Evolutionary conservation across 768 basidiomycete genomes (phyloP), one percentile per base, ranked within the genome.

Genomic region (Amanita pallidorosea): DNA sequence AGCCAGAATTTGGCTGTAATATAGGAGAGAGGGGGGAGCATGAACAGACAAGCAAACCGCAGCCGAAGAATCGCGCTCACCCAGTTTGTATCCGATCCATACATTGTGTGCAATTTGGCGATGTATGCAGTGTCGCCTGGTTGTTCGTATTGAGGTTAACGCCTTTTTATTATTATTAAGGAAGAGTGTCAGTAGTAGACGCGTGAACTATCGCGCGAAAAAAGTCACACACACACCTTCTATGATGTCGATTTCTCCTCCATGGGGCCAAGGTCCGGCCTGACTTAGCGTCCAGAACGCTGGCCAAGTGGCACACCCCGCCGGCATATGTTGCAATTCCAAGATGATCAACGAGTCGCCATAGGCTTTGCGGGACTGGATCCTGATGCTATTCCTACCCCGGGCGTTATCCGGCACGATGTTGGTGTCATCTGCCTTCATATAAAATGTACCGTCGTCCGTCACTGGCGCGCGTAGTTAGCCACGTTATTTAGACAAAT

Each of bases 241-340:
- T 18, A 81, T 71, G 50, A 81, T 74, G 60, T 80, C 79, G 31
- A 80, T 75, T 56, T 81, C 80, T 4, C 80, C 80, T n/a, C 75
- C 76, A 2, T 65, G 38, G 0, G 83, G 81, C 81, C 81, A 83
- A 5, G 74, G 77, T 0, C 76, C 75, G 18, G 56, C 46, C 51
- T 60, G 43, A 54, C 77, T 78, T 52, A 75, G 50, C 33, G 77
- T 75, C 81, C 81, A 82, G 58, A 75, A 81, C 1, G 81, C 80
- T 2, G 81, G 80, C 81, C 81, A 83, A 15, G 78, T 79, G 22
- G 60, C 64, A 50, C 77, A 79, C 22, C 81, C 81, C 49, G 66
- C 60, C 1, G 81, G 81, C 77, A 83, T 83, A 60, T 83, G 81
- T 34, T 58, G 43, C 23, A 82, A 48, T 53, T 81, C 77, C 38